These are phyloP conservation scores for Rhizopus arrhizus DNA, from an alignment of 371 early-diverging fungal species.

Conservation along the genomic window DNA sequence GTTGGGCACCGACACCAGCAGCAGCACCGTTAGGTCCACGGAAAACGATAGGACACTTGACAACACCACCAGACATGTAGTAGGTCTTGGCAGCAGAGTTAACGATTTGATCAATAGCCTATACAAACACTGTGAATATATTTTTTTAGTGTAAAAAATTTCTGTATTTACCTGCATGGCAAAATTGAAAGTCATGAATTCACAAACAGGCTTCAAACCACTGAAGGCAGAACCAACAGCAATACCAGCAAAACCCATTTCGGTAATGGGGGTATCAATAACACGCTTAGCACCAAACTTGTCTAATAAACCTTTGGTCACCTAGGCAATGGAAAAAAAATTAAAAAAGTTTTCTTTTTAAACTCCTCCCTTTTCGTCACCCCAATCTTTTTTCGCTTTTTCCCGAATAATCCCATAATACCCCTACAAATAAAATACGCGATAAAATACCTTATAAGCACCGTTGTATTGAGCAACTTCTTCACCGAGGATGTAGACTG, in stretches of 20 bases:
- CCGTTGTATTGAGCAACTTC: conserved; percentile 99
- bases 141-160: too few relatives aligned
- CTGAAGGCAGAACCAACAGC: conserved; percentile 97
- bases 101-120: conserved; percentile 99
- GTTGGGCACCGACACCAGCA: conserved; percentile 99
- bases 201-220: conserved; percentile 98
- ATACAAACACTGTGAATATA: neutral
- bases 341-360: conserved; percentile 1
- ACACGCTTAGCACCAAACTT: conserved; percentile 98
- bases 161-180: conserved; percentile 89
- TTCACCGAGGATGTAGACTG: conserved; percentile 96
- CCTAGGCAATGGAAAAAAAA: conserved; percentile 56
- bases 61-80: conserved; percentile 98
- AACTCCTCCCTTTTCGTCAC: conserved; percentile 22
- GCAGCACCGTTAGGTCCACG: conserved; percentile 99
- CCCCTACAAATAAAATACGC: conserved; percentile 8
- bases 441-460: conserved; percentile 88
- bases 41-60: conserved; percentile 96
- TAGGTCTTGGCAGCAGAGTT: conserved; percentile 99
- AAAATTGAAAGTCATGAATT: conserved; percentile 99
- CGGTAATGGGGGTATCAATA: conserved; percentile 99
- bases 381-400: conserved; percentile 52
- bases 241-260: conserved; percentile 98
- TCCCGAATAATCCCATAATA: conserved; percentile 44
- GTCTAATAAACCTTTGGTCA: conserved; percentile 96